These are phyloP conservation scores for Pestalotiopsis sp. DNA, from an alignment of 2,329 filamentous ascomycete species.

Conservation along the genomic window DNA sequence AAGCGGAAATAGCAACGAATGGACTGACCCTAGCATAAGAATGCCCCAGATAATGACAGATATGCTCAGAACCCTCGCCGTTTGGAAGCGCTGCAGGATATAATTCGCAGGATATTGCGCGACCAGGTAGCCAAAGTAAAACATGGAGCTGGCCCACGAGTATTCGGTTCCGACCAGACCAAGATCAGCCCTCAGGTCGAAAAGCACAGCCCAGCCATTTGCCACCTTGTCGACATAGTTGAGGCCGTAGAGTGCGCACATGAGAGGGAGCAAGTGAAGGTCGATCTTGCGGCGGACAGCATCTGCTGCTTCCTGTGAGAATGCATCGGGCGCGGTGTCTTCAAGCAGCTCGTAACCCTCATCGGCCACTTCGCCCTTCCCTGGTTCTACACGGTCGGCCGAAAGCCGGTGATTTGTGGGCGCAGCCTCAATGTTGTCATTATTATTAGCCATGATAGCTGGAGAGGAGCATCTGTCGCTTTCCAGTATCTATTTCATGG, in stretches of 20 bases:
- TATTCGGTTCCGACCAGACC: conserved; percentile 40
- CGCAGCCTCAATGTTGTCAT: background rate
- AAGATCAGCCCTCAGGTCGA: conserved; percentile 23
- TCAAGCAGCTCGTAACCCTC: conserved; percentile 28
- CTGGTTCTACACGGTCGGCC: background rate
- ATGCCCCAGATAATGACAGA: conserved; percentile 21
- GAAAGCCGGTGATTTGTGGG: background rate
- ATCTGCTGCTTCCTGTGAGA: conserved; percentile 20
- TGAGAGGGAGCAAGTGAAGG: conserved; percentile 48
- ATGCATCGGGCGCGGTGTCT: conserved; percentile 14
- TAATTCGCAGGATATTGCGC: conserved; percentile 30
- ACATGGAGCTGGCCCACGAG: conserved; percentile 45
- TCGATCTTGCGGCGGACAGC: conserved; percentile 42
- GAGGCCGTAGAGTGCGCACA: conserved; percentile 60
- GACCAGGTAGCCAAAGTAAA: conserved; percentile 31
- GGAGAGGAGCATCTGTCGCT: background rate
- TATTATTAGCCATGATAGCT: background rate
- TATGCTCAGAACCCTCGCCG: conserved; percentile 28
- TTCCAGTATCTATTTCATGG: no score
- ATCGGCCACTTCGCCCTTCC: conserved; percentile 21
- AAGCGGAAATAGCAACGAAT: background rate
- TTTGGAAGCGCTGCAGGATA: conserved; percentile 26
- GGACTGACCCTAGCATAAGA: background rate
- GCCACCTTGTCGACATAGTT: conserved; percentile 52
- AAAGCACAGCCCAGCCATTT: conserved; percentile 27